Evolutionary conservation across 108 stramenopile species (phyloP).

Genomic region (Skeletonema menzelii): DNA sequence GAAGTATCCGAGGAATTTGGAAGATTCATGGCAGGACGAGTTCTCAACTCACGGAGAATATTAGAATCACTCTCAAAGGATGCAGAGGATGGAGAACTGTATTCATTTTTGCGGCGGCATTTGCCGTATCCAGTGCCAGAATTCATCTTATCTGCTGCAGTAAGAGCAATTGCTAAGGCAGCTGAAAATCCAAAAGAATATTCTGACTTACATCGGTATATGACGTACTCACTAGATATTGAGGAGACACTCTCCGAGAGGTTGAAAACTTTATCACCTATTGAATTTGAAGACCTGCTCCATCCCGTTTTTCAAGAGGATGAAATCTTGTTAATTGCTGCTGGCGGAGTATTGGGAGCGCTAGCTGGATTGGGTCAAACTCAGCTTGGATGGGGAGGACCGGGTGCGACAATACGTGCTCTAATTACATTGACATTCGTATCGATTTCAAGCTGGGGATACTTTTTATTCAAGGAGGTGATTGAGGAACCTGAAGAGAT

Average conservation of each 20-base stretch:
- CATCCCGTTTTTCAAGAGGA: conserved; percentile 98
- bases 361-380: conserved; percentile 86
- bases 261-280: conserved; percentile 74
- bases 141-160: conserved; percentile 57
- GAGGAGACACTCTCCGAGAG: conserved; percentile 73
- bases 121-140: conserved; percentile 73
- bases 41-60: conserved; percentile 56
- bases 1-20: conserved; percentile 81
- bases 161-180: conserved; percentile 59
- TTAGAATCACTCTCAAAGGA: conserved; percentile 60
- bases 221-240: conserved; percentile 58
- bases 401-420: conserved; percentile 57
- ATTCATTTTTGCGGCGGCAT: conserved; percentile 63
- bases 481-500: conserved; percentile 32
- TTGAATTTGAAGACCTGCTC: conserved; percentile 89
- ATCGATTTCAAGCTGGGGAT: conserved; percentile 41
- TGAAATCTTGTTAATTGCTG: conserved; percentile 89
- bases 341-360: conserved; percentile 91
- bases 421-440: conserved; percentile 40
- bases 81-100: conserved; percentile 64
- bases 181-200: conserved; percentile 55
- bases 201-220: conserved; percentile 65
- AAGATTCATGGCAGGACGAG: conserved; percentile 61
- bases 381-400: conserved; percentile 75
- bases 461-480: conserved; percentile 46